Percentiles rank a stretch among this genome's conserved stretches.
Evolutionary conservation across 768 basidiomycete genomes (phyloP).

Genomic region (Phanerodontia chrysosporium): DNA sequence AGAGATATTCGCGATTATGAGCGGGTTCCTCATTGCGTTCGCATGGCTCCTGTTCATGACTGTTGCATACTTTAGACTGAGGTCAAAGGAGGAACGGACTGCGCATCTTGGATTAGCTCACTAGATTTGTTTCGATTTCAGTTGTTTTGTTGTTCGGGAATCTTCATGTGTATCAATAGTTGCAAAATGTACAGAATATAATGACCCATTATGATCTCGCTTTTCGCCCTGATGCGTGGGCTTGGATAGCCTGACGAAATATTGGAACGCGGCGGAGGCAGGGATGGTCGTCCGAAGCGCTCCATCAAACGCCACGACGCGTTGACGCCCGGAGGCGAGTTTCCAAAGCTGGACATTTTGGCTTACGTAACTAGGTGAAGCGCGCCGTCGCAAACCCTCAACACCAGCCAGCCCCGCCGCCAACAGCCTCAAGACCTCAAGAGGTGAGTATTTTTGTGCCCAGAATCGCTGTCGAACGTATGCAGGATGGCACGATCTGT

Average conservation of each 20-base stretch:
- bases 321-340: not conserved
- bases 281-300: not conserved
- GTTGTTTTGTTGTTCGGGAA: not conserved
- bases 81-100: constrained; percentile 36
- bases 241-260: not conserved
- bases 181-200: not conserved
- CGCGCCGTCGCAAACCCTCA: not conserved
- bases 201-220: not conserved
- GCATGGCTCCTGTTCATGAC: constrained; percentile 65
- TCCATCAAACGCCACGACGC: not conserved
- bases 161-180: not conserved
- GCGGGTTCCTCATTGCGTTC: constrained; percentile 37
- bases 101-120: not conserved
- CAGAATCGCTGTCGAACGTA: constrained; percentile 11
- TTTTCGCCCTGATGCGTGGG: not conserved
- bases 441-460: constrained; percentile 24
- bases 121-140: not conserved
- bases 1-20: constrained; percentile 41
- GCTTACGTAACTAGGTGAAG: constrained; percentile 2
- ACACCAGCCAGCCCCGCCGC: constrained; percentile 15
- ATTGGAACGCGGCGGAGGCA: not conserved
- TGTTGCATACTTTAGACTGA: constrained; percentile 56
- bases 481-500: not conserved
- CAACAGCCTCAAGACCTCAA: constrained; percentile 26
- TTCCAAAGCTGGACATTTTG: not conserved